Conservation (phyloP, 306 rosid genomes). For the Cajanus cajan region DNA sequence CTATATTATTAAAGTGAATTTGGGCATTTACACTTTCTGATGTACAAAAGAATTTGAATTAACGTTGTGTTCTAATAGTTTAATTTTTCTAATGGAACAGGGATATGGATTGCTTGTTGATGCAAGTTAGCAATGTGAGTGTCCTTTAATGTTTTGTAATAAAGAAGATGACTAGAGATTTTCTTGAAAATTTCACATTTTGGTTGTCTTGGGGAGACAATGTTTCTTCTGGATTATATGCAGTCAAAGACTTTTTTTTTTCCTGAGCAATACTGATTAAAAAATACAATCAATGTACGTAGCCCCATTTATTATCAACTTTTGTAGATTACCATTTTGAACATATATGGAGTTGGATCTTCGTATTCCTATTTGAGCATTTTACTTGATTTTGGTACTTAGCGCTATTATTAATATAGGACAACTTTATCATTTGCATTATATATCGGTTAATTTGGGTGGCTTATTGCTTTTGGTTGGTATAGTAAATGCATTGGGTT, state of each 20-base stretch:
- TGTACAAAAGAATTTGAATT: neutral
- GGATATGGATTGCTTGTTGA: conserved; percentile 22
- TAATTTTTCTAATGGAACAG: conserved; percentile 24
- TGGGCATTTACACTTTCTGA: neutral
- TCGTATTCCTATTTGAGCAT: neutral
- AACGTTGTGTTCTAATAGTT: conserved; percentile 14
- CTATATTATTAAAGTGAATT: neutral
- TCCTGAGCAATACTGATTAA: neutral
- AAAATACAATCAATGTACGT: neutral
- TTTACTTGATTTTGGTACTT: neutral
- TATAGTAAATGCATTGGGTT: too few relatives aligned
- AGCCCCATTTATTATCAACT: neutral
- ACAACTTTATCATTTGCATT: too few relatives aligned
- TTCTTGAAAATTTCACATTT: neutral
- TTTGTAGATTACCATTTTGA: neutral
- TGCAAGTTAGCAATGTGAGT: conserved; percentile 17
- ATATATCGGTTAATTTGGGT: too few relatives aligned
- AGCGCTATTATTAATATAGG: neutral
- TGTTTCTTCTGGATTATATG: conserved; percentile 14
- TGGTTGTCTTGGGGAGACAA: neutral
- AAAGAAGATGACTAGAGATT: conserved; percentile 9
- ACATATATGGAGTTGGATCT: neutral
- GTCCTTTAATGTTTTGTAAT: conserved; percentile 28
- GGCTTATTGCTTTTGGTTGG: too few relatives aligned
- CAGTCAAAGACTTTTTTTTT: neutral